Evolutionary conservation across 1,284 basidiomycete genomes (phyloP).

Genomic region (Microstroma glucosiphilum): DNA sequence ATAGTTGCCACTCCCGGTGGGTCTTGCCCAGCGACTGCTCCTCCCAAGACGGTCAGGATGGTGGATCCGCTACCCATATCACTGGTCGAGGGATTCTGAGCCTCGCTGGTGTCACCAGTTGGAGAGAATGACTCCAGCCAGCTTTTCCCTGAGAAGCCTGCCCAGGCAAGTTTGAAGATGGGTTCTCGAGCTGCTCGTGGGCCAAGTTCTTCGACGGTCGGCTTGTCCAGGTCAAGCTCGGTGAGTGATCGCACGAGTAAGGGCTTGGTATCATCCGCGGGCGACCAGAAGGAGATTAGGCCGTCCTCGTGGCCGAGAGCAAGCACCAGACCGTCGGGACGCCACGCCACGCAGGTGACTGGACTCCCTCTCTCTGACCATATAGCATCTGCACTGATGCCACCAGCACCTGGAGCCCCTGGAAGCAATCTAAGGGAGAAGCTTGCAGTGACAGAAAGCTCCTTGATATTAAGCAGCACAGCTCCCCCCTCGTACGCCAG

Average conservation of each 20-base stretch:
- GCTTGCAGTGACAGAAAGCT: slow-evolving; percentile 31
- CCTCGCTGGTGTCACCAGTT: not conserved
- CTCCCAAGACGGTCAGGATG: slow-evolving; percentile 68
- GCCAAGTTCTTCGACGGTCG: slow-evolving; percentile 8
- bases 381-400: slow-evolving; percentile 54
- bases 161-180: slow-evolving; percentile 81
- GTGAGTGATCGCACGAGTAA: slow-evolving; percentile 61
- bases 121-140: slow-evolving; percentile 21
- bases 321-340: slow-evolving; percentile 56
- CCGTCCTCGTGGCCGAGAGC: slow-evolving; percentile 75
- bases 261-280: slow-evolving; percentile 73
- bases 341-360: slow-evolving; percentile 69
- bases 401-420: slow-evolving; percentile 53
- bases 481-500: slow-evolving; percentile 69
- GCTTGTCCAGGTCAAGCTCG: slow-evolving; percentile 34
- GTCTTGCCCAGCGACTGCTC: slow-evolving; percentile 55
- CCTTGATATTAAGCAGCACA: slow-evolving; percentile 37
- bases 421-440: slow-evolving; percentile 42
- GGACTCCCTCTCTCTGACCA: slow-evolving; percentile 64
- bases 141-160: slow-evolving; percentile 38
- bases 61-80: slow-evolving; percentile 13
- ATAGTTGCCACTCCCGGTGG: slow-evolving; percentile 65
- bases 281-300: slow-evolving; percentile 76
- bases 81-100: not conserved
- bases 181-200: slow-evolving; percentile 57